Evolutionary conservation across 139 green algal species (phyloP).

Genomic region (Micractinium sp.): DNA sequence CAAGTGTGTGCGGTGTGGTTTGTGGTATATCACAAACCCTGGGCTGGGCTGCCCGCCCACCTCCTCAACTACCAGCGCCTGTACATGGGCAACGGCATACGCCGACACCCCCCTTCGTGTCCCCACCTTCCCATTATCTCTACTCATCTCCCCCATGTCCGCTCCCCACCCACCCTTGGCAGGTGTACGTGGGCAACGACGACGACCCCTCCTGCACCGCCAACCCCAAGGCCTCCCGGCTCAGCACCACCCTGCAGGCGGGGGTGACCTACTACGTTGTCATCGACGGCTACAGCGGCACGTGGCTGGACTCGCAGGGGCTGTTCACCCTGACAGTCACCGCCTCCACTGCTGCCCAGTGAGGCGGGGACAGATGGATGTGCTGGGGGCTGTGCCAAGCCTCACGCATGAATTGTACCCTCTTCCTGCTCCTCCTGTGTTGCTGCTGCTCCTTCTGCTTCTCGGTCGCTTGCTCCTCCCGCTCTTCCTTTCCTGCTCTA

Average conservation of each 20-base stretch:
- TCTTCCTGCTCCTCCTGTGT: neutral
- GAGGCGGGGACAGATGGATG: neutral
- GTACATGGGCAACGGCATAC: no score
- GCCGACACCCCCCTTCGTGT: no score
- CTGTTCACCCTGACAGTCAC: conserved; percentile 15
- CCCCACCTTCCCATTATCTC: no score
- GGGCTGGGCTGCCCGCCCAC: no score
- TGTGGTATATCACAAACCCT: no score
- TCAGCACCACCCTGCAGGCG: conserved; percentile 9
- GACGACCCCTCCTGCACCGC: conserved; percentile 30
- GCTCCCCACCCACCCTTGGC: neutral
- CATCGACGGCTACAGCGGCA: conserved; percentile 24
- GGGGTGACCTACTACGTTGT: conserved; percentile 18
- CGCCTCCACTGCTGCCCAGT: neutral
- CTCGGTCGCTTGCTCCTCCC: neutral
- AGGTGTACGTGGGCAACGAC: conserved; percentile 32
- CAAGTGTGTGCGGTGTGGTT: no score
- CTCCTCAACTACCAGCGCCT: no score
- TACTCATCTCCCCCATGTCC: no score
- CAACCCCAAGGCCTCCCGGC: conserved; percentile 27
- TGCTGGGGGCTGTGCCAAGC: conserved; percentile 1
- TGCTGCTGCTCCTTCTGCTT: neutral
- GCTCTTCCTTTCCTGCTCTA: neutral
- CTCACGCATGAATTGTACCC: neutral
- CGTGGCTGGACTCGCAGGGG: conserved; percentile 19